Conservation (phyloP, 225 moss, liverwort and hornwort species). For the Lunularia cruciata region DNA sequence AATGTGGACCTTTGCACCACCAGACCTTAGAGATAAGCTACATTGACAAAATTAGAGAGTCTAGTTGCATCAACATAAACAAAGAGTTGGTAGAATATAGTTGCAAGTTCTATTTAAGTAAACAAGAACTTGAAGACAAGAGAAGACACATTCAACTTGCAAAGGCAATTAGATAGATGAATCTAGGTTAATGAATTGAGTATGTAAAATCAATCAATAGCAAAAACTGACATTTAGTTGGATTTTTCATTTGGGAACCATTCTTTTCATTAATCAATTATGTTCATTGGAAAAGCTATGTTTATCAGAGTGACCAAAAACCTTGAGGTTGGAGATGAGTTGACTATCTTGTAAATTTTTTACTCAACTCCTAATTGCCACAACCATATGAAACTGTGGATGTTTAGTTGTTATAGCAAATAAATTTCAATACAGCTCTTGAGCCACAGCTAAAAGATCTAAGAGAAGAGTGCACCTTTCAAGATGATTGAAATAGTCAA, state of each 20-base stretch:
- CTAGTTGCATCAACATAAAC: no score
- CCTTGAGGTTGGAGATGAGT: conserved; percentile 62
- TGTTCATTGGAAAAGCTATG: conserved; percentile 62
- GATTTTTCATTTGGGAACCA: conserved; percentile 81
- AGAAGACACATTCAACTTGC: no score
- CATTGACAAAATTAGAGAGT: no score
- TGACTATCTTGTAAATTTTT: conserved; percentile 62
- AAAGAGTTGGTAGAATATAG: no score
- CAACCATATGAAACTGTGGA: conserved; percentile 53
- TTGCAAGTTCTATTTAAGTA: no score
- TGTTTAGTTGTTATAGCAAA: conserved; percentile 59
- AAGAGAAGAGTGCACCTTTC: neutral
- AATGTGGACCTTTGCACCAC: no score
- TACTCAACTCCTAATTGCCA: conserved; percentile 52
- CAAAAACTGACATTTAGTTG: no score
- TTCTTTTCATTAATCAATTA: conserved; percentile 70
- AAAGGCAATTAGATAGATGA: no score
- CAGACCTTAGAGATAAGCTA: no score
- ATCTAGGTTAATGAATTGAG: no score
- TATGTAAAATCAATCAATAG: no score
- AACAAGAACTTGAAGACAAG: no score
- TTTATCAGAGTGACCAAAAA: conserved; percentile 68
- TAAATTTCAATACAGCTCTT: conserved; percentile 10
- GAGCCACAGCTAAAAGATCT: conserved; percentile 13
- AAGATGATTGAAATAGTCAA: conserved; percentile 7